phyloP scores from a whole-genome alignment of 306 rosid genomes.

The Sicyos edulis region DNA sequence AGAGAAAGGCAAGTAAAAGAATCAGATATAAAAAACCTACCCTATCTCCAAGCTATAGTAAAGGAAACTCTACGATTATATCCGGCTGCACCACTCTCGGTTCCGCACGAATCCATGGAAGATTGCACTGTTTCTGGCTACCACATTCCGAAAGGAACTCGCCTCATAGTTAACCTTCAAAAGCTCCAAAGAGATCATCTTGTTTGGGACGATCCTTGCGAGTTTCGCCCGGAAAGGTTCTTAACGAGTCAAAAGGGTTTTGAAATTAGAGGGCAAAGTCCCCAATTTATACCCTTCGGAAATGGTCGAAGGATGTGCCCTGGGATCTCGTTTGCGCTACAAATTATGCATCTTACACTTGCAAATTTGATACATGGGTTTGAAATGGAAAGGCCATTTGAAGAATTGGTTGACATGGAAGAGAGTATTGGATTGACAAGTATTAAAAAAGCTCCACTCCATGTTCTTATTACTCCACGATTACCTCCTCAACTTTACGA shows the following conservation, averaged over 20 bases:
- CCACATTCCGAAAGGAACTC: conserved; percentile 23
- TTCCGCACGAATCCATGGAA: conserved; percentile 22
- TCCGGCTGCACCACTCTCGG: conserved; percentile 22
- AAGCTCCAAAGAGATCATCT: conserved; percentile 31
- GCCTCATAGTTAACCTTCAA: conserved; percentile 20
- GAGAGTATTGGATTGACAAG: conserved; percentile 53
- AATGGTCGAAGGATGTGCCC: conserved; percentile 43
- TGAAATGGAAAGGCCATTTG: conserved; percentile 25
- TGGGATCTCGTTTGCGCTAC: too few relatives aligned
- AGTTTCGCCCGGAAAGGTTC: conserved; percentile 29
- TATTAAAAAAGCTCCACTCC: conserved; percentile 42
- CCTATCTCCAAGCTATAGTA: conserved; percentile 26
- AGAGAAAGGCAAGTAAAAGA: too few relatives aligned
- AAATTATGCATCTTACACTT: conserved; percentile 22
- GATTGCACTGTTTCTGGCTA: conserved; percentile 27
- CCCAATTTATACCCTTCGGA: conserved; percentile 30
- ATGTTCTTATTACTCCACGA: conserved; percentile 42
- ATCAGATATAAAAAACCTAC: too few relatives aligned
- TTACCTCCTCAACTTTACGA: conserved; percentile 20
- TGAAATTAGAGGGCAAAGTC: conserved; percentile 25
- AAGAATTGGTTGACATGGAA: conserved; percentile 37
- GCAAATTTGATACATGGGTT: conserved; percentile 30
- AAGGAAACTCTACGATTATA: too few relatives aligned
- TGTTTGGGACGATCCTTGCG: conserved; percentile 26
- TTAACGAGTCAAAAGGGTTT: conserved; percentile 10